Evolutionary conservation across 2,329 filamentous ascomycete genomes (phyloP), one percentile per base, ranked within the genome.

Genomic region (Fusarium coicis): DNA sequence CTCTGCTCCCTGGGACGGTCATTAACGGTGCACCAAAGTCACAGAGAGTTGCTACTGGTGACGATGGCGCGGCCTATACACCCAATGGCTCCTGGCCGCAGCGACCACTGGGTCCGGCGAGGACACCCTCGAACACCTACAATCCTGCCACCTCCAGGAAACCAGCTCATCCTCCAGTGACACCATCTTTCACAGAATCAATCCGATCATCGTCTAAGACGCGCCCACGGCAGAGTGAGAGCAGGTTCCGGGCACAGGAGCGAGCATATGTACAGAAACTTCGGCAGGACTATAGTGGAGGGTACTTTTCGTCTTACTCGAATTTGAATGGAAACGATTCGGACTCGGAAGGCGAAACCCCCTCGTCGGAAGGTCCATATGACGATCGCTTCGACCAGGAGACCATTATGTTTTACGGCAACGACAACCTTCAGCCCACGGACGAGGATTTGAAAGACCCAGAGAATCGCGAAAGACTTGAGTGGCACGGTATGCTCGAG

Each of bases 401-500:
- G 80, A 96, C 94, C 23, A 91, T 97, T 79, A 91, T 98, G 80
- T 97, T 97, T 78, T 95, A 97, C 79, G 93, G 94, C 65, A 95
- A 96, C 78, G 94, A 98, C 77, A 93, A 96, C 74, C 89, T 94
- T 74, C 93, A 96, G 77, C 95, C 95, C 2, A 96, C 94, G 7
- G 88, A 94, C 30, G 96, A 98, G 78, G 96, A 99, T 81, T 83
- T 98, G 58, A 93, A 93, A 81, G 93, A 98, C 76, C 93, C 95
- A 2, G 91, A 92, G 72, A 98, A 95, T 79, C 89, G 95, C 69
- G 96, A 98, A 82, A 88, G 96, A 49, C 86, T 99, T 30, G 96
- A 99, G 83, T 99, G 96, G 96, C 95, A 99, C 83, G 94, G 94
- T 7, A 99, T 99, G 96, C 85, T 99, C 63, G 94, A 96, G 67